These are phyloP conservation scores for Penicillium sp. DNA, from an alignment of 2,329 filamentous ascomycete genomes.

Conservation along the genomic window DNA sequence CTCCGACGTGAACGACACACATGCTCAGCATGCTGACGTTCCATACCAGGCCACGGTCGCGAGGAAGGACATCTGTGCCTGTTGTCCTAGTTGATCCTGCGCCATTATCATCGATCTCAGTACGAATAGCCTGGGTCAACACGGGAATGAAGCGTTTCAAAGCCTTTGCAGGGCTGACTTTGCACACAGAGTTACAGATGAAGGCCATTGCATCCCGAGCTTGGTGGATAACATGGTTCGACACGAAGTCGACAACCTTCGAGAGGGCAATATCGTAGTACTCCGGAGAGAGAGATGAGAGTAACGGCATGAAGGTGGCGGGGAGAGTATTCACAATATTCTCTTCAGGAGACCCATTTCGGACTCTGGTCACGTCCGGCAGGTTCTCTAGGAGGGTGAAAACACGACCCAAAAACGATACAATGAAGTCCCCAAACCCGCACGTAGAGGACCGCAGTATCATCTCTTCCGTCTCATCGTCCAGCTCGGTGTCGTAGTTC, in stretches of 20 bases:
- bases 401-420: constrained; percentile 82
- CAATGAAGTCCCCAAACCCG: constrained; percentile 83
- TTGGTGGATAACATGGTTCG: constrained; percentile 91
- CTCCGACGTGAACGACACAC: constrained; percentile 92
- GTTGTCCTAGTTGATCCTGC: constrained; percentile 90
- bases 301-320: constrained; percentile 78
- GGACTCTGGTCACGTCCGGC: constrained; percentile 77
- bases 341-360: constrained; percentile 87
- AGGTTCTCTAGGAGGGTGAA: constrained; percentile 93
- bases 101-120: constrained; percentile 93
- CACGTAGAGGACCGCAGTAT: constrained; percentile 90
- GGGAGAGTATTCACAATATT: constrained; percentile 93
- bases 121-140: constrained; percentile 81
- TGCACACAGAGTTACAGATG: constrained; percentile 92
- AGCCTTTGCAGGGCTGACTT: constrained; percentile 88
- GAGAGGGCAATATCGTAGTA: constrained; percentile 85
- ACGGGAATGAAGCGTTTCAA: constrained; percentile 84
- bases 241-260: constrained; percentile 84
- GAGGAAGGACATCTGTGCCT: constrained; percentile 85
- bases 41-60: constrained; percentile 90
- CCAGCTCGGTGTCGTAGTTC: constrained; percentile 72
- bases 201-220: constrained; percentile 96
- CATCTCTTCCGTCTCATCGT: constrained; percentile 73
- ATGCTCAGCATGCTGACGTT: constrained; percentile 94
- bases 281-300: constrained; percentile 82